phyloP scores from a whole-genome alignment of 352 stramenopile genomes.

The Pythium brassicae region DNA sequence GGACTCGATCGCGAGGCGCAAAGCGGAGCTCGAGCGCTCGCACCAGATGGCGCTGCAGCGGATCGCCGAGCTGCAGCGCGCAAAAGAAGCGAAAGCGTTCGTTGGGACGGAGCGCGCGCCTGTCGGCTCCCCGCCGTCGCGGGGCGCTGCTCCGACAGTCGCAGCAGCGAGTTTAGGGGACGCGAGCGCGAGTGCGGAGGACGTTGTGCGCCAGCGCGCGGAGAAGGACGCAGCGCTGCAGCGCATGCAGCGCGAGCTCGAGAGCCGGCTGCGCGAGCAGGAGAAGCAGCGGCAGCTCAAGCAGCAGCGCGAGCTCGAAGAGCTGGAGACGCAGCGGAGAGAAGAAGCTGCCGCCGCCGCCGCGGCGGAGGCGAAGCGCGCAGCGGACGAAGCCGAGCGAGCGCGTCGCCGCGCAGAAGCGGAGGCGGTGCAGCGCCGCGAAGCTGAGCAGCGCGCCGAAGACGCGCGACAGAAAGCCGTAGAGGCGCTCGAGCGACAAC shows the following conservation, averaged over 20 bases:
- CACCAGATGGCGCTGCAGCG: conserved; percentile 50
- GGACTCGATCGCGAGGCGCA: conserved; percentile 46
- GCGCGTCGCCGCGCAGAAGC: conserved; percentile 27
- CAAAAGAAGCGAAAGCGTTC: conserved; percentile 43
- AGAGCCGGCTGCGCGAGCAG: conserved; percentile 8
- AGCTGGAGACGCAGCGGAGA: conserved; percentile 19
- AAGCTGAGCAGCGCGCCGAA: conserved; percentile 30
- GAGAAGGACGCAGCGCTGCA: conserved; percentile 29
- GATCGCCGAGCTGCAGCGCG: conserved; percentile 38
- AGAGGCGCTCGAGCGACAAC: conserved; percentile 35
- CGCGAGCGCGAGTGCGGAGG: conserved; percentile 21
- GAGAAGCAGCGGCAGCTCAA: conserved; percentile 9
- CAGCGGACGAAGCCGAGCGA: conserved; percentile 16
- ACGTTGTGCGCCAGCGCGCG: conserved; percentile 16
- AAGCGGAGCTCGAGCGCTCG: conserved; percentile 54
- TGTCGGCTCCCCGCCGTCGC: not conserved
- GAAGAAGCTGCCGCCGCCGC: conserved; percentile 19
- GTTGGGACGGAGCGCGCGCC: conserved; percentile 23
- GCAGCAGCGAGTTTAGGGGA: not conserved
- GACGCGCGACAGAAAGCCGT: conserved; percentile 28
- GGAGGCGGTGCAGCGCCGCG: conserved; percentile 26
- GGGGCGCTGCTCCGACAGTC: conserved; percentile 8
- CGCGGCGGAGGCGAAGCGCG: conserved; percentile 3
- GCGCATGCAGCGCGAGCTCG: conserved; percentile 9
- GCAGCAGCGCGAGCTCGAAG: conserved; percentile 12